phyloP scores from a whole-genome alignment of 2,329 filamentous ascomycete genomes.

The Arachnomyces sp. region DNA sequence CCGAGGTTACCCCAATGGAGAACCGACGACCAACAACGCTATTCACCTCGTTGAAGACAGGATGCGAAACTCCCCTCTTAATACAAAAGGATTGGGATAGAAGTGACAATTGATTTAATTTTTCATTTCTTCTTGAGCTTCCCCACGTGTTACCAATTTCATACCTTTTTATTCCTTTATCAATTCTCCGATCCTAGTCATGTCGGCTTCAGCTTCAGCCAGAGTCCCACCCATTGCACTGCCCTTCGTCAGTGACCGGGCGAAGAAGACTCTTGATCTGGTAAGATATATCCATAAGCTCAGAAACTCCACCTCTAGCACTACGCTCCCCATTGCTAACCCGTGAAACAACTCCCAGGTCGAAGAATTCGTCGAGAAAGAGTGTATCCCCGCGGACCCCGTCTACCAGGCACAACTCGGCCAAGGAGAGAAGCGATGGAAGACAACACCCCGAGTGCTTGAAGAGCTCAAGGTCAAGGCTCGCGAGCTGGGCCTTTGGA shows the following conservation, averaged over 20 bases:
- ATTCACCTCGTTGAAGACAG: neutral
- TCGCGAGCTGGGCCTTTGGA: conserved; percentile 81
- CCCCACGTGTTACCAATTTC: neutral
- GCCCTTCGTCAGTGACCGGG: conserved; percentile 70
- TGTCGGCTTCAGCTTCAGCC: conserved; percentile 44
- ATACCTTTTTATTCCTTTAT: conserved; percentile 4
- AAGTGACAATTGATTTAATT: too few relatives aligned
- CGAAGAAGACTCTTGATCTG: conserved; percentile 74
- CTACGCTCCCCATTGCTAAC: conserved; percentile 3
- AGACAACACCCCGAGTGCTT: conserved; percentile 68
- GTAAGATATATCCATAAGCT: conserved; percentile 35
- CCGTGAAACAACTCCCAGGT: conserved; percentile 45
- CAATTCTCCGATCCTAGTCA: conserved; percentile 20
- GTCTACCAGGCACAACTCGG: conserved; percentile 76
- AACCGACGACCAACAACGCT: neutral
- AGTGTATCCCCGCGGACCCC: conserved; percentile 80
- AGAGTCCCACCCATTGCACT: conserved; percentile 53
- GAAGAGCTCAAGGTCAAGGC: conserved; percentile 87
- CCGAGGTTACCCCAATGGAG: neutral
- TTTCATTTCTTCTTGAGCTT: too few relatives aligned
- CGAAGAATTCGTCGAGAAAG: conserved; percentile 93
- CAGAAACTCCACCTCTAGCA: neutral
- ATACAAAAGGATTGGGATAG: too few relatives aligned
- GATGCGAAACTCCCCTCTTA: neutral
- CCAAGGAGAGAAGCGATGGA: conserved; percentile 68